Conservation (phyloP, 805 yeast species). For the Candida insectorum region DNA sequence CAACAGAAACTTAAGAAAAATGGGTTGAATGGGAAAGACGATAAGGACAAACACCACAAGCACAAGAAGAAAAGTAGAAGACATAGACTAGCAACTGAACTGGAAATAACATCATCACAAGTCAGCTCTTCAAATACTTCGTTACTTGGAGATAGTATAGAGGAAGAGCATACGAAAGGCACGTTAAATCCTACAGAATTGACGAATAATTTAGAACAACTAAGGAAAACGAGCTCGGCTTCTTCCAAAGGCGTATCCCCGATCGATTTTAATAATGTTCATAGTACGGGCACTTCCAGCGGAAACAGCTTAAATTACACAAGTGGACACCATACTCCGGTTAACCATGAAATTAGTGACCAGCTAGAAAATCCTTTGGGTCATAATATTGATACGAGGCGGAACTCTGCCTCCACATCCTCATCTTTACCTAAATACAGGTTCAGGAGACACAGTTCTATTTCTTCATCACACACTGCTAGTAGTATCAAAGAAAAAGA, state of each 20-base stretch:
- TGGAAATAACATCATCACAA: constrained; percentile 3
- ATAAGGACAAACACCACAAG: constrained; percentile 15
- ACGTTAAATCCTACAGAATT: constrained; percentile 3
- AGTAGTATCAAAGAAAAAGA: constrained; percentile 2
- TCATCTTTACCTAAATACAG: constrained; percentile 4
- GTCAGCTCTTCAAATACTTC: constrained; percentile 10
- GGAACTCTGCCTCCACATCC: constrained; percentile 9
- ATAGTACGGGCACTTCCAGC: no score
- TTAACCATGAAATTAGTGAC: not conserved
- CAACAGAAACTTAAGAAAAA: constrained; percentile 31
- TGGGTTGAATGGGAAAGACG: constrained; percentile 6
- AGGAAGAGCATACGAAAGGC: constrained; percentile 8
- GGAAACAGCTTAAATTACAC: no score
- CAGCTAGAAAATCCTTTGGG: not conserved
- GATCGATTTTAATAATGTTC: no score
- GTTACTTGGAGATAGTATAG: constrained; percentile 5
- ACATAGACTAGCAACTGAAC: constrained; percentile 1
- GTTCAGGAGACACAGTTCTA: constrained; percentile 17
- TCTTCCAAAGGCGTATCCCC: no score
- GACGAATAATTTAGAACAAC: constrained; percentile 3
- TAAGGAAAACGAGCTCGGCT: constrained; percentile 7
- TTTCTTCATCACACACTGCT: constrained; percentile 15
- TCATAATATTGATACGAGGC: constrained; percentile 5
- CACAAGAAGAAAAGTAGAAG: constrained; percentile 9
- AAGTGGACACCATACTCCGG: constrained; percentile 4